phyloP scores from a whole-genome alignment of 176 grass and related monocot genomes.

The Musa itinerans region DNA sequence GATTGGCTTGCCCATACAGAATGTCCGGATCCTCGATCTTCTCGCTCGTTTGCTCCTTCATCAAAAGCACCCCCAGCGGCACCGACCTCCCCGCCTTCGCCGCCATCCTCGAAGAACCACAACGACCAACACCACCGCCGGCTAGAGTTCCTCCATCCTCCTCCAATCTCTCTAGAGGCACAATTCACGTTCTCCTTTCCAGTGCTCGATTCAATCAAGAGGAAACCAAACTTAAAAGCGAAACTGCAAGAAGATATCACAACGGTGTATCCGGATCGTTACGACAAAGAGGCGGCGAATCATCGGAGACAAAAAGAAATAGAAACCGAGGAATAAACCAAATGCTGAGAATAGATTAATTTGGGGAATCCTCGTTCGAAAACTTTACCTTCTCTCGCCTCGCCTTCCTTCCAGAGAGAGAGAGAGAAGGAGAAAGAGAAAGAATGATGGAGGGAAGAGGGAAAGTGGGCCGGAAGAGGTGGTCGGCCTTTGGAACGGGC shows the following conservation, averaged over 20 bases:
- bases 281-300: not conserved
- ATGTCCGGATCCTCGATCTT: conserved; percentile 75
- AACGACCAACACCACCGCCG: conserved; percentile 21
- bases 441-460: not conserved
- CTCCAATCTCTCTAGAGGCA: not conserved
- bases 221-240: no score
- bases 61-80: conserved; percentile 68
- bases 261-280: not conserved
- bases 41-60: conserved; percentile 83
- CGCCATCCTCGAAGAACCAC: conserved; percentile 1
- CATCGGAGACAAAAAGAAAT: not conserved
- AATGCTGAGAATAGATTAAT: not conserved
- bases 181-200: not conserved
- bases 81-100: conserved; percentile 32
- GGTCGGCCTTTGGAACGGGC: conserved; percentile 28
- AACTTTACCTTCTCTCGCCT: not conserved
- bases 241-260: not conserved
- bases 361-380: not conserved
- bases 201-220: not conserved
- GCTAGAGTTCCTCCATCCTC: conserved; percentile 11
- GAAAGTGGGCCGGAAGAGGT: conserved; percentile 26
- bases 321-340: no score
- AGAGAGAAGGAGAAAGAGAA: not conserved
- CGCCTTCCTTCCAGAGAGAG: conserved; percentile 1
- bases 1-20: conserved; percentile 66